Evolutionary conservation across 106 monocot species (phyloP), one percentile per base, ranked within the genome.

Genomic region (Dendrobium nobile): DNA sequence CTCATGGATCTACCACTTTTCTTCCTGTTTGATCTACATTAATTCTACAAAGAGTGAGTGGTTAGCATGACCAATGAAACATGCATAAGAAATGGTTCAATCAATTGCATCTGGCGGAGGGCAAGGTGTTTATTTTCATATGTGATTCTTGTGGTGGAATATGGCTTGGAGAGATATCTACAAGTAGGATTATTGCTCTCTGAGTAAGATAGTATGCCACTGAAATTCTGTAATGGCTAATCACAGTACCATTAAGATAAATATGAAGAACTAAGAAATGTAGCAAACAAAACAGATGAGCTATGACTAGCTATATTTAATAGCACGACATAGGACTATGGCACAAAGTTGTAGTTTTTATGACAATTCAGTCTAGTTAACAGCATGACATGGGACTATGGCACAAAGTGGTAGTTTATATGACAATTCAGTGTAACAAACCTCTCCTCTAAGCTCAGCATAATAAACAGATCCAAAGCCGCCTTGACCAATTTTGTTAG

Each of bases 361-460:
- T 22, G 61, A 8, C 15, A 72, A 72, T 74, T 24, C 9, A 76
- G 26, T 76, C 37, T 70, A 37, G 13, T 16, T 70, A 70, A 70
- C 17, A 70, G 68, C 64, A 68, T 28, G 68, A 31, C 26, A 68
- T 11, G 9, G 15, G 68, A 68, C 9, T 37, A 68, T 10, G 31
- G 33, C 16, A 65, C 64, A 70, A 68, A 68, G 11, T 33, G 6
- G 61, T 61, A 61, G 61, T 61, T n/a, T 58, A n/a, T 61, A 61
- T 22, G 61, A 8, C 4, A 72, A 72, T 74, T 24, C 9, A 76
- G 26, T 76, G 7, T 48, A 47, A 20, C 76, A 76, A 20, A 96
- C 96, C 96, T 96, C 96, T 84, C 96, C 96, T 85, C 93, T 88
- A 72, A 96, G 88, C 76, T 93, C 90, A 37, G 96, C 96, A 93